A percentile compares a stretch with the other conserved stretches of the same genome.
Conservation (phyloP, 495 filamentous ascomycete genomes). For the Staphylotrichum tortipilum region DNA sequence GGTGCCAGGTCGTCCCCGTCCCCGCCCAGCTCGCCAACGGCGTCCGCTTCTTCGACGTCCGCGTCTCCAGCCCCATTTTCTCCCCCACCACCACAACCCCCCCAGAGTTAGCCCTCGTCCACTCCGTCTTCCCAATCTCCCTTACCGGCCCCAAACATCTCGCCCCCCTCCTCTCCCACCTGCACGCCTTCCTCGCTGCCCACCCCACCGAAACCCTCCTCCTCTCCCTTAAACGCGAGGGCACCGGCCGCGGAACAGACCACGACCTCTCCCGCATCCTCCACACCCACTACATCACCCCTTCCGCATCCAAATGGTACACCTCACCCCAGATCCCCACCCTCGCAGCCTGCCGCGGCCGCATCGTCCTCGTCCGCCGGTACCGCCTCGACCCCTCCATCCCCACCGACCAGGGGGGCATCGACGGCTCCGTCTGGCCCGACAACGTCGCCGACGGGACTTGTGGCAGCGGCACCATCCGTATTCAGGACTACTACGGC, state of each 20-base stretch:
- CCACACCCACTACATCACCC: constrained; percentile 57
- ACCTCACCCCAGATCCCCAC: constrained; percentile 69
- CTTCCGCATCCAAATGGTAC: constrained; percentile 55
- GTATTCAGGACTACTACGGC: constrained; percentile 95
- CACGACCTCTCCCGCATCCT: constrained; percentile 66
- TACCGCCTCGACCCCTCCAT: constrained; percentile 58
- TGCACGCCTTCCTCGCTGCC: constrained; percentile 63
- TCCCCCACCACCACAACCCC: neutral
- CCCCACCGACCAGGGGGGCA: constrained; percentile 58
- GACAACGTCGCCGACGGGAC: constrained; percentile 77
- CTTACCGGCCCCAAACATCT: constrained; percentile 57
- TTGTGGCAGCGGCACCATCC: constrained; percentile 61
- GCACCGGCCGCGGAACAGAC: constrained; percentile 70
- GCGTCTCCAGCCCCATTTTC: constrained; percentile 42
- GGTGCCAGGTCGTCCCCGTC: constrained; percentile 78
- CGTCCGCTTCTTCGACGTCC: constrained; percentile 89
- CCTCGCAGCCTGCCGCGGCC: constrained; percentile 72
- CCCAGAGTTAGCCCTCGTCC: constrained; percentile 47
- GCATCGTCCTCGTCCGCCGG: constrained; percentile 76
- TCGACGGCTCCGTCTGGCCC: constrained; percentile 77
- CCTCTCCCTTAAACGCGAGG: constrained; percentile 86
- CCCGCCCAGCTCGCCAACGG: constrained; percentile 77
- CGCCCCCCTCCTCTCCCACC: constrained; percentile 56
- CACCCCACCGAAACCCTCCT: constrained; percentile 78
- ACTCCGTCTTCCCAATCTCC: constrained; percentile 40